These are phyloP conservation scores for Euphorbia pulcherrima DNA, from an alignment of 345 rosid species.

Conservation along the genomic window DNA sequence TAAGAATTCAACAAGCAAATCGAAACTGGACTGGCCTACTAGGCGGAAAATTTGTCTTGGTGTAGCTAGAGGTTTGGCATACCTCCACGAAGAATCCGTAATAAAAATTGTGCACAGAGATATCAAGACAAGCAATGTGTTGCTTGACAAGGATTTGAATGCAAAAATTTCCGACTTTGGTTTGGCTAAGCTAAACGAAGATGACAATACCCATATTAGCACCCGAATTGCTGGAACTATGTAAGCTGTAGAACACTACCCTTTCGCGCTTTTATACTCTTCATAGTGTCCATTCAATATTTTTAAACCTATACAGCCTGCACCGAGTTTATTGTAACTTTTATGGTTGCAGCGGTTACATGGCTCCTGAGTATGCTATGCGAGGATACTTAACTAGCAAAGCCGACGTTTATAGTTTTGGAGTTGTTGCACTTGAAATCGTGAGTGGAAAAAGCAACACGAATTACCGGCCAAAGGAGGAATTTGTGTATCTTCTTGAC, in stretches of 20 bases:
- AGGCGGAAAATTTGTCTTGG: conserved; percentile 66
- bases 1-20: conserved; percentile 36
- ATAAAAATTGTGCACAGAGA: conserved; percentile 91
- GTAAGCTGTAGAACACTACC: conserved; percentile 36
- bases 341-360: conserved; percentile 49
- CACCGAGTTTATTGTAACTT: not conserved
- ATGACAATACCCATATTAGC: conserved; percentile 78
- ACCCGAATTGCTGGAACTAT: conserved; percentile 84
- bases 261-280: not conserved
- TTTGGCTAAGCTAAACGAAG: conserved; percentile 79
- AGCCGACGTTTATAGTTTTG: conserved; percentile 54
- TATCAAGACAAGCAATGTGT: conserved; percentile 84
- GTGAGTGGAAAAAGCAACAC: conserved; percentile 78
- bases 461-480: conserved; percentile 66
- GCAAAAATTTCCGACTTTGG: conserved; percentile 95
- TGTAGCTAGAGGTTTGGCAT: conserved; percentile 71
- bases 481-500: conserved; percentile 74
- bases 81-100: conserved; percentile 78
- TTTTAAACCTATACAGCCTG: not conserved
- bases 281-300: not conserved
- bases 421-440: conserved; percentile 50
- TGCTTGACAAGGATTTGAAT: conserved; percentile 73
- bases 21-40: conserved; percentile 69
- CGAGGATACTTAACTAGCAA: conserved; percentile 74
- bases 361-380: conserved; percentile 79